Evolutionary conservation across 2,329 filamentous ascomycete species (phyloP).

Genomic region (Hypoxylon sp.): DNA sequence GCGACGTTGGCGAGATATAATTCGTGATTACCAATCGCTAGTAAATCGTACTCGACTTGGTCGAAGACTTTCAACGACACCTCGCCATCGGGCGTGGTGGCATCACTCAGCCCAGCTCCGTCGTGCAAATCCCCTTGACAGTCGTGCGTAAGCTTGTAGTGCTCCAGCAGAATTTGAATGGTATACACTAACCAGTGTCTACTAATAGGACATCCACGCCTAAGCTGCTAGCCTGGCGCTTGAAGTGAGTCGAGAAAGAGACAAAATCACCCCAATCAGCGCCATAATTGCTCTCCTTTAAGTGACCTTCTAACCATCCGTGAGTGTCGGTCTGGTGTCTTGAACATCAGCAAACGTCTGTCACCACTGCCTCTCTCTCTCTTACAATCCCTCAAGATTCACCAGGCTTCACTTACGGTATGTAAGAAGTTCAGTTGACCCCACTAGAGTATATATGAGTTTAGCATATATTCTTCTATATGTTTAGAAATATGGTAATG

Average conservation of each 20-base stretch:
- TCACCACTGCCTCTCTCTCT: not conserved
- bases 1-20: conserved; percentile 69
- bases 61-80: conserved; percentile 59
- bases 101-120: conserved; percentile 69
- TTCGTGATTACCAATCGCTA: conserved; percentile 65
- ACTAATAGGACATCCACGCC: conserved; percentile 68
- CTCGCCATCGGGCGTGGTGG: conserved; percentile 64
- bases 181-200: conserved; percentile 66
- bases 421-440: conserved; percentile 70
- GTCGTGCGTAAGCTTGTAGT: not conserved
- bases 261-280: conserved; percentile 74
- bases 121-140: conserved; percentile 67
- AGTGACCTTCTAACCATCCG: conserved; percentile 67
- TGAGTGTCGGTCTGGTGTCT: conserved; percentile 62
- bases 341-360: conserved; percentile 5
- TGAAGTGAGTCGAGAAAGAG: conserved; percentile 67
- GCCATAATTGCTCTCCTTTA: conserved; percentile 70
- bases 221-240: conserved; percentile 62
- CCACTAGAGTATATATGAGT: conserved; percentile 56
- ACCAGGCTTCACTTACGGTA: conserved; percentile 51
- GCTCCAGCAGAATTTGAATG: too few relatives aligned
- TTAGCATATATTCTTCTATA: too few relatives aligned
- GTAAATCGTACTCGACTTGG: conserved; percentile 53
- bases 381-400: not conserved
- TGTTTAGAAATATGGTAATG: too few relatives aligned